A percentile compares a stretch with the other conserved stretches of the same genome.
Conservation (phyloP, 805 yeast species). For the Suhomyces kilbournensis region DNA sequence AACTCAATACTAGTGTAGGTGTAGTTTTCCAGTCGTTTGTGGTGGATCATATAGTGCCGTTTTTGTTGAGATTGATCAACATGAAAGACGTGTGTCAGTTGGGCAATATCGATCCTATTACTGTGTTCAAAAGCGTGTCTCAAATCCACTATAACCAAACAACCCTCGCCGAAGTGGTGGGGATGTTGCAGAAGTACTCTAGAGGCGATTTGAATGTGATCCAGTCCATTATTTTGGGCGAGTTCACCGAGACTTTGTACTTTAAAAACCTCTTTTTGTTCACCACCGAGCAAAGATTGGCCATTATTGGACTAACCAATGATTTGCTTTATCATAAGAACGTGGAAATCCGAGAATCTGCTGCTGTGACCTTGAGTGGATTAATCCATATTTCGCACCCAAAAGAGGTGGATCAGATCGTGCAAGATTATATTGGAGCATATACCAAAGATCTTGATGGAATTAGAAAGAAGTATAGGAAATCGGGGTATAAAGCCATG, state of each 20-base stretch:
- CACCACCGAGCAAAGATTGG: slow-evolving; percentile 41
- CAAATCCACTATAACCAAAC: slow-evolving; percentile 31
- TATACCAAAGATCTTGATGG: slow-evolving; percentile 31
- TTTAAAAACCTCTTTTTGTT: slow-evolving; percentile 64
- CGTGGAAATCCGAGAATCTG: slow-evolving; percentile 71
- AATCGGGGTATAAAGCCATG: slow-evolving; percentile 32
- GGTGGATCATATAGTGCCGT: slow-evolving; percentile 56
- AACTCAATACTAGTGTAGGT: slow-evolving; percentile 54
- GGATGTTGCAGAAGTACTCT: slow-evolving; percentile 40
- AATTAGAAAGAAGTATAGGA: slow-evolving; percentile 44
- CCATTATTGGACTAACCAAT: slow-evolving; percentile 51
- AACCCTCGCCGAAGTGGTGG: slow-evolving; percentile 25
- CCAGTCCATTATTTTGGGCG: slow-evolving; percentile 65
- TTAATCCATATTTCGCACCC: slow-evolving; percentile 65
- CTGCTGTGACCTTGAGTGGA: slow-evolving; percentile 74
- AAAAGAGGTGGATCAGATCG: slow-evolving; percentile 41
- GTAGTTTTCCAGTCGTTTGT: slow-evolving; percentile 52
- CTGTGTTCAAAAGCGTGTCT: slow-evolving; percentile 43
- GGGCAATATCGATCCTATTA: slow-evolving; percentile 55
- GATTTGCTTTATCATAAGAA: slow-evolving; percentile 57
- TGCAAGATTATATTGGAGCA: slow-evolving; percentile 34
- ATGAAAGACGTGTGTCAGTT: slow-evolving; percentile 80
- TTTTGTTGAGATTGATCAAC: slow-evolving; percentile 58
- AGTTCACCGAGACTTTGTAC: slow-evolving; percentile 67
- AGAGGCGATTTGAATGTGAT: slow-evolving; percentile 27